Conservation (phyloP, 176 grass and related monocot genomes). For the Zoysia japonica region DNA sequence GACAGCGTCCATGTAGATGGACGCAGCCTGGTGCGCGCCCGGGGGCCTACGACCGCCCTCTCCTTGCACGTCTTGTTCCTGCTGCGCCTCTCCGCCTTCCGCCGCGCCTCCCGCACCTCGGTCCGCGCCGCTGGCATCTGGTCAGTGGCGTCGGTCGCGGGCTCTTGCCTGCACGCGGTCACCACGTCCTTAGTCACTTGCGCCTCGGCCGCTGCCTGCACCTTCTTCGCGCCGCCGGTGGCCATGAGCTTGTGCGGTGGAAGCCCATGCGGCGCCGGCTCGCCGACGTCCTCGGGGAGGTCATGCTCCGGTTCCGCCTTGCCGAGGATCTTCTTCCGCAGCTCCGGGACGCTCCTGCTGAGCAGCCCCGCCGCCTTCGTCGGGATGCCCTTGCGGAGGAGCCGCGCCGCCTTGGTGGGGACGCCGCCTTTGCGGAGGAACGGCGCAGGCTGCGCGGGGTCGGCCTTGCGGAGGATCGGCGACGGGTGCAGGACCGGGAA, state of each 20-base stretch:
- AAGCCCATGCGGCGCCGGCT: not conserved
- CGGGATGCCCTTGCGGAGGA: not conserved
- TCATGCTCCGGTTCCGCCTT: too few species aligned
- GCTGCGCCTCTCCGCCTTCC: not conserved
- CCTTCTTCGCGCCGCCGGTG: slow-evolving; percentile 15
- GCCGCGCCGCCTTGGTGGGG: not conserved
- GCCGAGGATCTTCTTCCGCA: too few species aligned
- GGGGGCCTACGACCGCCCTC: not conserved
- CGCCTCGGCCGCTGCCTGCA: not conserved
- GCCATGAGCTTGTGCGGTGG: slow-evolving; percentile 30
- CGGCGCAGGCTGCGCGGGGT: not conserved
- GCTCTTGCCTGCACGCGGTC: not conserved
- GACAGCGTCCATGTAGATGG: not conserved
- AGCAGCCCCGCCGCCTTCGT: not conserved
- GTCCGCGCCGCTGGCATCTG: not conserved
- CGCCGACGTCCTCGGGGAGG: too few species aligned
- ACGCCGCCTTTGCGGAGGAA: not conserved
- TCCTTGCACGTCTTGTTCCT: not conserved
- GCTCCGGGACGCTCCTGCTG: too few species aligned
- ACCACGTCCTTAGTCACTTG: not conserved
- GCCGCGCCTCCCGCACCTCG: not conserved
- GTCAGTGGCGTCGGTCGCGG: not conserved
- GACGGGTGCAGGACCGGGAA: not conserved
- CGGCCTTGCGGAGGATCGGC: not conserved
- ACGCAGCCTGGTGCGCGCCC: not conserved